Conservation (phyloP, 495 filamentous ascomycete genomes). For the Hypoxylon subgilvum region DNA sequence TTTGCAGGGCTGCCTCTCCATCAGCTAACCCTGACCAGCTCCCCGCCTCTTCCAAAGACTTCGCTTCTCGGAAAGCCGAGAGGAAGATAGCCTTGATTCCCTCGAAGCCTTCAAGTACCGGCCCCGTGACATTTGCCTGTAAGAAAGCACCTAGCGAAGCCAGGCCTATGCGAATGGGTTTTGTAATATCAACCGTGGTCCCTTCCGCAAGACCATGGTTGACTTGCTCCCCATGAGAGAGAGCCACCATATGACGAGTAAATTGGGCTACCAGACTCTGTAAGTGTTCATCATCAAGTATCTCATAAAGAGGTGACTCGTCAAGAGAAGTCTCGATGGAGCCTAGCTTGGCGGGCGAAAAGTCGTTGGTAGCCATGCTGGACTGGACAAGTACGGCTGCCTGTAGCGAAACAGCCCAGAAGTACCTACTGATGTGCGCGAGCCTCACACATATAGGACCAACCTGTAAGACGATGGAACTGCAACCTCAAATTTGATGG, state of each 20-base stretch:
- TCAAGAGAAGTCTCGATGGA: conserved; percentile 23
- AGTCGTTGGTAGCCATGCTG: conserved; percentile 15
- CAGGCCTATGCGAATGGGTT: conserved; percentile 57
- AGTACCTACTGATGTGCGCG: too few species aligned
- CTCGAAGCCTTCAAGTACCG: conserved; percentile 62
- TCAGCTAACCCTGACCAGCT: conserved; percentile 3
- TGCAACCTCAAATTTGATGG: too few species aligned
- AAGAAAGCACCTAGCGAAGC: conserved; percentile 83
- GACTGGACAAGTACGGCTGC: not conserved
- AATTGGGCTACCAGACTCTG: conserved; percentile 22
- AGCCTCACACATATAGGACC: too few species aligned
- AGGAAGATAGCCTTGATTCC: conserved; percentile 39
- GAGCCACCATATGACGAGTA: conserved; percentile 3
- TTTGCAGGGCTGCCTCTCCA: conserved; percentile 1
- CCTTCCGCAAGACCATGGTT: not conserved
- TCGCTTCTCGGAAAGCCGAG: conserved; percentile 18
- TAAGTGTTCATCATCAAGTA: conserved; percentile 11
- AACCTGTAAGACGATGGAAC: too few species aligned
- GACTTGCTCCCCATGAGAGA: not conserved
- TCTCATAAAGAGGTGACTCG: too few species aligned
- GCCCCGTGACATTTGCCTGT: conserved; percentile 91
- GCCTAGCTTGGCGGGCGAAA: conserved; percentile 15
- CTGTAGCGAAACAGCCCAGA: not conserved
- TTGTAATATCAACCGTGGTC: not conserved
- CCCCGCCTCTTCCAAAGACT: not conserved